These are phyloP conservation scores for Chaetoceros muelleri DNA, from an alignment of 108 stramenopile genomes.

Conservation along the genomic window DNA sequence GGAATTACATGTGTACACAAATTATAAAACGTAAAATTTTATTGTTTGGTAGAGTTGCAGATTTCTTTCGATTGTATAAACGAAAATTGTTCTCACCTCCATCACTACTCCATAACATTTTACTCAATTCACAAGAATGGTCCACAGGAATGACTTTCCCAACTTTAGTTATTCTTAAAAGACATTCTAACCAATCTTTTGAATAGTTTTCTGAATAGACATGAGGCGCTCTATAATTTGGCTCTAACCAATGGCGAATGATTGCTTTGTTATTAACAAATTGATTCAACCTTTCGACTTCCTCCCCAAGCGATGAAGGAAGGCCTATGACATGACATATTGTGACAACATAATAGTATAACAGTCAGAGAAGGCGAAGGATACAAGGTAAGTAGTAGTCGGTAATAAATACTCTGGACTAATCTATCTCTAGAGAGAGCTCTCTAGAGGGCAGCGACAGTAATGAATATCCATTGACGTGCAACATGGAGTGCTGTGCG, in stretches of 20 bases:
- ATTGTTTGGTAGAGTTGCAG: no score
- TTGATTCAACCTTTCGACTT: slow-evolving; percentile 17
- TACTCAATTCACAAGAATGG: not conserved
- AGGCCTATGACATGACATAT: no score
- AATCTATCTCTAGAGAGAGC: no score
- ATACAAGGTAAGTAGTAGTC: no score
- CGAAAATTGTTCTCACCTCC: not conserved
- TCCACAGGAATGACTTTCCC: slow-evolving; percentile 12
- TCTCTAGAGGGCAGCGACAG: no score
- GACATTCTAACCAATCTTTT: slow-evolving; percentile 56
- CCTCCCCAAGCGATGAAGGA: no score
- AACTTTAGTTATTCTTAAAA: slow-evolving; percentile 46
- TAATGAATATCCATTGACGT: no score
- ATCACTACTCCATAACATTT: not conserved
- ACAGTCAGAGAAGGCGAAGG: no score
- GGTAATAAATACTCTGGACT: no score
- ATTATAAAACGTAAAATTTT: not conserved
- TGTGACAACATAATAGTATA: no score
- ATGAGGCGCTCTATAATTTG: slow-evolving; percentile 57
- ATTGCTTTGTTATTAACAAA: slow-evolving; percentile 17
- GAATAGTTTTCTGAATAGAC: slow-evolving; percentile 10
- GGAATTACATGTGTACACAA: not conserved
- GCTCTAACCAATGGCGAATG: slow-evolving; percentile 63
- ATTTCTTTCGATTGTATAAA: no score
- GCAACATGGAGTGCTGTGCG: no score